phyloP scores from a whole-genome alignment of 164 flowering plant species.

The Protea cynaroides region DNA sequence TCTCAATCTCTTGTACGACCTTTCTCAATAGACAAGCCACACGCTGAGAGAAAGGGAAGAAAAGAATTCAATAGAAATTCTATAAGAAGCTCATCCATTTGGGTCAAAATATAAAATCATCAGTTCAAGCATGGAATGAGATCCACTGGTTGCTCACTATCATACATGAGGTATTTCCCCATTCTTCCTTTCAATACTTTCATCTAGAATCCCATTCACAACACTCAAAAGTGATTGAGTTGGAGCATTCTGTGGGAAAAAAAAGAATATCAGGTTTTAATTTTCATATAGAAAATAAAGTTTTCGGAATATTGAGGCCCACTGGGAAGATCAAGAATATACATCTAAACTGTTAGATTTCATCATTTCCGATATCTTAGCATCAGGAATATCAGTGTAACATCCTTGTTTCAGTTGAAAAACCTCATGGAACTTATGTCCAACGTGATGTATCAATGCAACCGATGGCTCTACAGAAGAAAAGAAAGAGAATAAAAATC shows the following conservation, averaged over 20 bases:
- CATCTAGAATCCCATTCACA: conserved; percentile 59
- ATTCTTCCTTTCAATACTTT: conserved; percentile 60
- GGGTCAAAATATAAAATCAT: too few relatives aligned
- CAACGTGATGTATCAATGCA: conserved; percentile 32
- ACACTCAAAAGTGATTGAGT: conserved; percentile 61
- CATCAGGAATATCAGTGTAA: conserved; percentile 49
- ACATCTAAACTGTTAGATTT: conserved; percentile 64
- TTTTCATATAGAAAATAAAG: background rate
- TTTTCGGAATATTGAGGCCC: background rate
- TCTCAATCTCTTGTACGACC: conserved; percentile 74
- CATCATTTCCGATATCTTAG: conserved; percentile 53
- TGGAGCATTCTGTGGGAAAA: conserved; percentile 63
- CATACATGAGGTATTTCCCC: conserved; percentile 81
- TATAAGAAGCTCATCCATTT: background rate
- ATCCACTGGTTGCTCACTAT: conserved; percentile 15
- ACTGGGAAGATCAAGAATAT: conserved; percentile 15
- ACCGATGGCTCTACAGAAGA: conserved; percentile 24
- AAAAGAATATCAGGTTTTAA: conserved; percentile 5
- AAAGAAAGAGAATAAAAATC: conserved; percentile 3
- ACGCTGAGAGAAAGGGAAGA: conserved; percentile 31
- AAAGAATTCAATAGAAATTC: background rate
- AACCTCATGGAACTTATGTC: conserved; percentile 36
- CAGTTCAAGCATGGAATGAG: conserved; percentile 3
- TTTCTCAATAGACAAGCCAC: conserved; percentile 56
- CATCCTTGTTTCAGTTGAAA: conserved; percentile 41